Evolutionary conservation across 495 filamentous ascomycete genomes (phyloP), one percentile per base, ranked within the genome.

Genomic region (Talaromyces adpressus): DNA sequence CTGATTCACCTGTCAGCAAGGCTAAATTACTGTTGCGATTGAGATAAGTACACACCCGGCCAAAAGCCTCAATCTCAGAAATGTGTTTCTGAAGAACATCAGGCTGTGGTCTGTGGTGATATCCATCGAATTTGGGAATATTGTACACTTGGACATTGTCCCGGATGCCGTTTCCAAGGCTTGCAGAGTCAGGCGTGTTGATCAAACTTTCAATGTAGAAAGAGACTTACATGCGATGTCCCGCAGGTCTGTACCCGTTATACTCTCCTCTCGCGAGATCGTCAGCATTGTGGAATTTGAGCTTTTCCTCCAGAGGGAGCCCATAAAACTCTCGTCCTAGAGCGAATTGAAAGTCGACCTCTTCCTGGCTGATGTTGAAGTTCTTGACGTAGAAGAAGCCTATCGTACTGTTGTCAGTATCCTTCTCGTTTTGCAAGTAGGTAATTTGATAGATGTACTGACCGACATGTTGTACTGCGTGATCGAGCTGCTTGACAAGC

Each of bases 321-420:
- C 74, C 69, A 69, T 84, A 83, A 66, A 85, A 79, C 25, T 79
- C 77, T 57, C 79, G 77, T 18, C 77, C 83, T 0, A 86, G 69
- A 49, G 82, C 80, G 62, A 84, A 87, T 64, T 87, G 84, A 22
- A 75, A 75, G 58, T 81, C 75, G 8, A 87, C 74, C 64, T 84
- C 77, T 56, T 85, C 83, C 61, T 85, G 76, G 30, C 73, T 72
- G 56, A 86, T 78, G 49, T 81, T 82, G 64, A 83, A 81, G 68
- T 80, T 79, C 45, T 74, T 79, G 6, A 86, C 79, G 64, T 84
- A 83, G 69, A 85, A 85, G 69, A 85, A 85, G 16, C 80, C 81
- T 80, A 41, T 62, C 72, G 61, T 66, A n/a, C n/a, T n/a, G n/a
- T 53, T 60, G 69, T 73, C 61, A 30, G 20, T 41, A 36, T n/a